phyloP scores from a whole-genome alignment of 2,329 filamentous ascomycete species.

The Fusarium nematophilum region DNA sequence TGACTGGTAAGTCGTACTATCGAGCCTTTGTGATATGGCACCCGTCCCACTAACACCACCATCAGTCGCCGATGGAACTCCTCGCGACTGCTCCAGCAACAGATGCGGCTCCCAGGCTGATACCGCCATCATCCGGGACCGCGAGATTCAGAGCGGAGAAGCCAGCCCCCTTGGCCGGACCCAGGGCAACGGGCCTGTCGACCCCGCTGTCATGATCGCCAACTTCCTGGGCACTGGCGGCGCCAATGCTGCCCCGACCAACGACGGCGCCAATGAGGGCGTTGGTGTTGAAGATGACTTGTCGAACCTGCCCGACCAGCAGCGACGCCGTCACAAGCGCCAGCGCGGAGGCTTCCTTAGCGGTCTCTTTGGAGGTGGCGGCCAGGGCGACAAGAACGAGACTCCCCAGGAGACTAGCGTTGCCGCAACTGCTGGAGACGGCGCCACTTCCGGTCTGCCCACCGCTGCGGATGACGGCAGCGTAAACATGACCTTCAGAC shows the following conservation, averaged over 20 bases:
- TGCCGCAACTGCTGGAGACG: constrained; percentile 64
- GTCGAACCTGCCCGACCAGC: constrained; percentile 37
- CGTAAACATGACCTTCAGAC: constrained; percentile 72
- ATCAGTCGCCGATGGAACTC: constrained; percentile 73
- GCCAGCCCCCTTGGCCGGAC: constrained; percentile 73
- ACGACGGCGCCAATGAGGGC: constrained; percentile 52
- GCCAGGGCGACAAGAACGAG: constrained; percentile 53
- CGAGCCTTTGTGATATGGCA: background rate
- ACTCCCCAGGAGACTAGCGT: constrained; percentile 55
- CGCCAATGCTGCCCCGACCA: constrained; percentile 47
- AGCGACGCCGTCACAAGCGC: constrained; percentile 46
- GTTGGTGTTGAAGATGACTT: constrained; percentile 59
- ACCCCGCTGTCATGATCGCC: constrained; percentile 66
- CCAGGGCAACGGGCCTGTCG: constrained; percentile 67
- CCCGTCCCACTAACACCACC: background rate
- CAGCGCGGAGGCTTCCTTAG: constrained; percentile 38
- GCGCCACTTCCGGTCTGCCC: constrained; percentile 66
- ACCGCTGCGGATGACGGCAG: constrained; percentile 70
- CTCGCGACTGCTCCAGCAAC: constrained; percentile 72
- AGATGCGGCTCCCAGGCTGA: constrained; percentile 74
- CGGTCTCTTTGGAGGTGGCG: constrained; percentile 29
- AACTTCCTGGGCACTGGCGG: constrained; percentile 67
- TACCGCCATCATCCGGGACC: constrained; percentile 74
- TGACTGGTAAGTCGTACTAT: constrained; percentile 53
- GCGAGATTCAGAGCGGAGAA: constrained; percentile 65